These are phyloP conservation scores for Wilcoxina mikolae DNA, from an alignment of 495 filamentous ascomycete species.

Conservation along the genomic window DNA sequence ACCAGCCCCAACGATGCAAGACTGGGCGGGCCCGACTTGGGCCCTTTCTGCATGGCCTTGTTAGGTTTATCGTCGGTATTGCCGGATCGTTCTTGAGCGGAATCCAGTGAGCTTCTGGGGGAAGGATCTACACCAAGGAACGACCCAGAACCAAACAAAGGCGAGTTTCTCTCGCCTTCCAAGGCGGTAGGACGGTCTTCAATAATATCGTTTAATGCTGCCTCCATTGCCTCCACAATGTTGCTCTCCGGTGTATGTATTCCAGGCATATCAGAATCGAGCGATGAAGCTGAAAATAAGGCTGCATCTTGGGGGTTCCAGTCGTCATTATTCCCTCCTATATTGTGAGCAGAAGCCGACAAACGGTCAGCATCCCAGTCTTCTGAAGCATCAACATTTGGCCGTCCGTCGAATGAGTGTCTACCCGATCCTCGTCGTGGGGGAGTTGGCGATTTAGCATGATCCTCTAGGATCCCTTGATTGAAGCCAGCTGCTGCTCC, in stretches of 20 bases:
- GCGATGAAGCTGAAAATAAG: background rate
- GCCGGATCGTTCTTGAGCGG: background rate
- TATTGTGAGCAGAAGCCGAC: constrained; percentile 44
- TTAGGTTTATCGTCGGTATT: background rate
- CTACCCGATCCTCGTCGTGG: constrained; percentile 21
- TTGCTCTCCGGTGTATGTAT: constrained; percentile 30
- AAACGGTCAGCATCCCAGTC: constrained; percentile 51
- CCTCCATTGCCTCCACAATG: constrained; percentile 83
- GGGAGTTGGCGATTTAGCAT: constrained; percentile 24
- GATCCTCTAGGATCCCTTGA: background rate
- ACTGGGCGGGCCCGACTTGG: constrained; percentile 51
- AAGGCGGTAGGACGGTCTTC: constrained; percentile 36
- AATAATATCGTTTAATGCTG: constrained; percentile 87
- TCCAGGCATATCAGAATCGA: constrained; percentile 31
- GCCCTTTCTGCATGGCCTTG: constrained; percentile 33
- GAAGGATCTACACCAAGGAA: constrained; percentile 4
- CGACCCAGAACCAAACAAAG: background rate
- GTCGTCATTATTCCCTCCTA: constrained; percentile 29
- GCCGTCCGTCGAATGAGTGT: constrained; percentile 13
- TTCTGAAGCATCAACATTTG: constrained; percentile 30
- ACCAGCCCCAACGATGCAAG: constrained; percentile 84
- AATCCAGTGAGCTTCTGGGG: constrained; percentile 20
- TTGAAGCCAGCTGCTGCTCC: background rate
- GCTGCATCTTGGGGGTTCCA: constrained; percentile 7
- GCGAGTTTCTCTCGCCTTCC: background rate